phyloP scores from a whole-genome alignment of 108 stramenopile species.

The Hondaea fermentalgiana region DNA sequence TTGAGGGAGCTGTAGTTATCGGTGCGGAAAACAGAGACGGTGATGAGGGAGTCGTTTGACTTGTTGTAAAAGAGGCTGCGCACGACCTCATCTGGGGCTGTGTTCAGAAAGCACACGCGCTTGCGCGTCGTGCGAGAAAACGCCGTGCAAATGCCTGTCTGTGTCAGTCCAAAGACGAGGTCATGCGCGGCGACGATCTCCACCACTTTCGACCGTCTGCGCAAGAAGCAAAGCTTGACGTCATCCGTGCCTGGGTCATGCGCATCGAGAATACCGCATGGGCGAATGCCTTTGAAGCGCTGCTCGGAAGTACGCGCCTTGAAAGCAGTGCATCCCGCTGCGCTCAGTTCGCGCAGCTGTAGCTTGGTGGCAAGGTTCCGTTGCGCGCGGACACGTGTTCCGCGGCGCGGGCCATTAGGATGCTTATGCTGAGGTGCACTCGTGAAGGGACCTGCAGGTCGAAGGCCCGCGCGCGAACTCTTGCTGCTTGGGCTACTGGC shows the following conservation, averaged over 20 bases:
- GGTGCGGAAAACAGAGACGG: background rate
- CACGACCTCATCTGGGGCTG: constrained; percentile 1
- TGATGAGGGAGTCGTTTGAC: constrained; percentile 16
- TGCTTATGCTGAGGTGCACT: background rate
- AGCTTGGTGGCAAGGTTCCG: background rate
- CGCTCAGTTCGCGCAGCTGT: background rate
- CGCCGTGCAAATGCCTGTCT: constrained; percentile 16
- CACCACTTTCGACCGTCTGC: background rate
- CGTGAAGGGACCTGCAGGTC: background rate
- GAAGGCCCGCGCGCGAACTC: background rate
- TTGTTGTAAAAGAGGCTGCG: constrained; percentile 19
- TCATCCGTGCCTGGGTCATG: constrained; percentile 4
- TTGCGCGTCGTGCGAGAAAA: background rate
- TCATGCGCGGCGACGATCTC: constrained; percentile 1
- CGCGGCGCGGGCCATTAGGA: background rate
- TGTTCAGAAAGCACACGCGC: constrained; percentile 5
- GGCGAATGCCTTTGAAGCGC: background rate
- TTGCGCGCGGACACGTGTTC: background rate
- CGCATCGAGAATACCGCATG: background rate
- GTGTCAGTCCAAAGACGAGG: background rate
- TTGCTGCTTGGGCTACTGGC: background rate
- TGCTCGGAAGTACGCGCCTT: background rate
- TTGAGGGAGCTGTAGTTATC: constrained; percentile 17
- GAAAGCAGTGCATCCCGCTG: background rate
- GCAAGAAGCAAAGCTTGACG: constrained; percentile 10